A percentile compares a stretch with the other conserved stretches of the same genome.
These are phyloP conservation scores for Balakata baccata DNA, from an alignment of 345 rosid genomes.

Conservation along the genomic window DNA sequence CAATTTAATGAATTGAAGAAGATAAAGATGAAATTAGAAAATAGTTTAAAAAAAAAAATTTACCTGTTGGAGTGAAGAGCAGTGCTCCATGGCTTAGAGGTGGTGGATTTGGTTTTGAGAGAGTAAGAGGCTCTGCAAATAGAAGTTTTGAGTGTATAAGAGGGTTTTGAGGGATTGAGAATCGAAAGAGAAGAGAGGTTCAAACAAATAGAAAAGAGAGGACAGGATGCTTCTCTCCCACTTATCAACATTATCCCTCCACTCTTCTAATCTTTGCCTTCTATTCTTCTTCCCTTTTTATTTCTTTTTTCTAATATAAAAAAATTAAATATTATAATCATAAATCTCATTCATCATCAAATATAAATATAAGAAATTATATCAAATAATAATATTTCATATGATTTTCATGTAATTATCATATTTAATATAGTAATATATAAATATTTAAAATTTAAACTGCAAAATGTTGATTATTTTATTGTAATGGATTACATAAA, in stretches of 20 bases:
- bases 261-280: neutral
- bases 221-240: conserved; percentile 51
- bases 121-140: conserved; percentile 44
- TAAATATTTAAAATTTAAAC: too few species aligned
- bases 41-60: conserved; percentile 17
- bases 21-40: neutral
- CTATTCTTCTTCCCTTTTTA: neutral
- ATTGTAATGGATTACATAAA: too few species aligned
- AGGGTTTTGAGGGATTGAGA: conserved; percentile 27
- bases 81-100: conserved; percentile 38
- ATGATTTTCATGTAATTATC: too few species aligned
- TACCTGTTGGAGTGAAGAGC: conserved; percentile 42
- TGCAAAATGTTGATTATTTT: too few species aligned
- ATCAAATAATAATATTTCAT: too few species aligned
- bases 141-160: conserved; percentile 31
- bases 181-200: conserved; percentile 28
- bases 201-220: conserved; percentile 27
- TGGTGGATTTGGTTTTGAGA: conserved; percentile 39
- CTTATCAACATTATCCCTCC: conserved; percentile 54
- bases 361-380: too few species aligned
- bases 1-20: neutral
- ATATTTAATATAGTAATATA: too few species aligned
- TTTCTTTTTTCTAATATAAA: too few species aligned
- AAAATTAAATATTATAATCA: too few species aligned
- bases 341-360: too few species aligned